Evolutionary conservation across 768 basidiomycete genomes (phyloP).

Genomic region (Phaffia australis): DNA sequence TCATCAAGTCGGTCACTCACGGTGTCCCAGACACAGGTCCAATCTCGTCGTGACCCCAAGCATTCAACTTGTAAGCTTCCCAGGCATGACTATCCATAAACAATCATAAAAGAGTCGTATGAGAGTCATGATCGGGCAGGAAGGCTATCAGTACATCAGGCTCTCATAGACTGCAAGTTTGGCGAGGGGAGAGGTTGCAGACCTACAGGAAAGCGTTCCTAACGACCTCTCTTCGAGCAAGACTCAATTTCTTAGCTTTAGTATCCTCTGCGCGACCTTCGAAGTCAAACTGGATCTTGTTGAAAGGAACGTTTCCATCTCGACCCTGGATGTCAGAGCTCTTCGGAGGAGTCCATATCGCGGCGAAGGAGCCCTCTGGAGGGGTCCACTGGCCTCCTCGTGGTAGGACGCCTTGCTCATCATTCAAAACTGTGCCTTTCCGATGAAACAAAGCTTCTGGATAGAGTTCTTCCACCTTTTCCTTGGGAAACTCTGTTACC

Average conservation of each 20-base stretch:
- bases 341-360: slow-evolving; percentile 3
- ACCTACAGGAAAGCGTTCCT: slow-evolving; percentile 30
- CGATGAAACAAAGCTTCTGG: neutral
- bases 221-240: slow-evolving; percentile 27
- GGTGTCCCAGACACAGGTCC: slow-evolving; percentile 24
- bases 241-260: slow-evolving; percentile 18
- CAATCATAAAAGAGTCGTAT: neutral
- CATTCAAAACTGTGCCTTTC: neutral
- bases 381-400: slow-evolving; percentile 17
- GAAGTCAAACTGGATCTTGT: slow-evolving; percentile 13
- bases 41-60: slow-evolving; percentile 33
- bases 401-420: neutral
- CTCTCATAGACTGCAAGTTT: neutral
- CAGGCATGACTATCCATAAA: slow-evolving; percentile 23
- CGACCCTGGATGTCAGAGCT: neutral
- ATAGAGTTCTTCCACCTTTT: neutral
- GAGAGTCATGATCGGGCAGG: neutral
- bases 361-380: slow-evolving; percentile 11
- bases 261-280: neutral
- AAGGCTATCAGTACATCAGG: neutral
- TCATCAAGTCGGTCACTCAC: neutral
- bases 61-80: slow-evolving; percentile 28
- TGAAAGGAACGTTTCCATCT: neutral
- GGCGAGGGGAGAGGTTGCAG: neutral
- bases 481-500: neutral